phyloP scores from a whole-genome alignment of 148 eudicot genomes.

The Chenopodium album region DNA sequence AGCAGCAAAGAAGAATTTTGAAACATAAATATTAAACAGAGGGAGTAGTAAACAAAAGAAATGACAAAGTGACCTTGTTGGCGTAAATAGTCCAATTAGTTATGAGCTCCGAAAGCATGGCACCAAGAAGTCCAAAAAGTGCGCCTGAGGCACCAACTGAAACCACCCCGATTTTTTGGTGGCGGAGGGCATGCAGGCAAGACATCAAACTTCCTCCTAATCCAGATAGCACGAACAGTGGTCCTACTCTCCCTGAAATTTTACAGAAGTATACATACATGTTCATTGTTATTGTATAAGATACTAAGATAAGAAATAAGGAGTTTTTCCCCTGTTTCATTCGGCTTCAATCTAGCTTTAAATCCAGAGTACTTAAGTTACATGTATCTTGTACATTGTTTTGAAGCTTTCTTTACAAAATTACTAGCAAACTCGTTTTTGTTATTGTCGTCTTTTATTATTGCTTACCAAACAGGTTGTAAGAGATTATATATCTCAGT shows the following conservation, averaged over 20 bases:
- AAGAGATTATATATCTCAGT: not conserved
- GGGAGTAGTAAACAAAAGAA: not conserved
- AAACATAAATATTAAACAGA: not conserved
- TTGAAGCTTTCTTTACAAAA: not conserved
- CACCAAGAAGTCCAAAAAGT: conserved; percentile 50
- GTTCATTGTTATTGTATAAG: not conserved
- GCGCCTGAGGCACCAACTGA: conserved; percentile 57
- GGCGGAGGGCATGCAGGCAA: conserved; percentile 25
- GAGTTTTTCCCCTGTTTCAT: not conserved
- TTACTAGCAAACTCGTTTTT: not conserved
- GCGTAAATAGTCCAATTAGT: conserved; percentile 48
- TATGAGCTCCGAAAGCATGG: conserved; percentile 53
- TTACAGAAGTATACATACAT: no score
- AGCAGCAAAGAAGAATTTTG: not conserved
- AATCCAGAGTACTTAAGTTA: not conserved
- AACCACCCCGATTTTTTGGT: conserved; percentile 16
- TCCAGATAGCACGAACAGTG: conserved; percentile 42
- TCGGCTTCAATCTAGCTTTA: not conserved
- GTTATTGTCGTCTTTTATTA: not conserved
- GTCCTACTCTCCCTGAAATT: conserved; percentile 44
- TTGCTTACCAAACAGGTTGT: not conserved
- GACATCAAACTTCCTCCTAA: conserved; percentile 52
- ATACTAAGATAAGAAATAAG: not conserved
- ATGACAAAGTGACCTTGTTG: conserved; percentile 36
- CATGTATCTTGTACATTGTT: no score